Base-by-base conservation (phyloP, 805 yeast species). In the Candida caryicola region DNA sequence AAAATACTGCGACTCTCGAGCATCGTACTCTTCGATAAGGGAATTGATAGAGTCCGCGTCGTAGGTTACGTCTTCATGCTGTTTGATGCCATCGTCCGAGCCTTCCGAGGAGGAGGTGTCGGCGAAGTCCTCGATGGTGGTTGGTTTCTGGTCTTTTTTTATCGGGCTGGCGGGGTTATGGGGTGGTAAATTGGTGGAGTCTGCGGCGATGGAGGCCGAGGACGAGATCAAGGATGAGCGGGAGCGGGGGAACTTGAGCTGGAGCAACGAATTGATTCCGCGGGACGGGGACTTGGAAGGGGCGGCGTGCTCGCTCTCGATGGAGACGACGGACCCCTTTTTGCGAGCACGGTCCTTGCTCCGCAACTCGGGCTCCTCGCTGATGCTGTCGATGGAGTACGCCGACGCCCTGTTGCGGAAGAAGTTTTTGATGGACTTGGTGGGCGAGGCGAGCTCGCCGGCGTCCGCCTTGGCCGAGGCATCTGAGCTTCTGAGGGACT, bases 111-210 rank as follows among this genome's bases (percentile, higher is more conserved):
- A 48, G 2, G 59, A 47, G n/a, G 71, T 58, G 45, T 68, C 74
- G 13, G 73, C 73, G 46, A 68, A 65, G 31, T 66, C 73, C 8
- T 55, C 61, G 17, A 62, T 38, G 4, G 51, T 48, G 23, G 55
- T 41, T 18, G 48, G 54, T 30, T 46, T 47, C 4, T 47, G 40
- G 6, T 50, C 44, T 19, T 21, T 18, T 3, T 21, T 21, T 7
- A 21, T 21, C 32, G 34, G 19, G 23, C 33, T 13, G 4, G 28
- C 31, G 2, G 34, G 32, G 19, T 18, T 19, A 3, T 29, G 15
- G 7, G 21, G n/a, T n/a, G 35, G 27, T 14, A 17, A 13, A 26
- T 29, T 7, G 31, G 29, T 14, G 23, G n/a, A 8, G 35, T 16
- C 5, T 16, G 17, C 36, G 5, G 36, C 37, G n/a, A 25, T 23